A percentile compares a stretch with the other conserved stretches of the same genome.
Conservation (phyloP, 2,329 filamentous ascomycete species). For the Colletotrichum sp. region DNA sequence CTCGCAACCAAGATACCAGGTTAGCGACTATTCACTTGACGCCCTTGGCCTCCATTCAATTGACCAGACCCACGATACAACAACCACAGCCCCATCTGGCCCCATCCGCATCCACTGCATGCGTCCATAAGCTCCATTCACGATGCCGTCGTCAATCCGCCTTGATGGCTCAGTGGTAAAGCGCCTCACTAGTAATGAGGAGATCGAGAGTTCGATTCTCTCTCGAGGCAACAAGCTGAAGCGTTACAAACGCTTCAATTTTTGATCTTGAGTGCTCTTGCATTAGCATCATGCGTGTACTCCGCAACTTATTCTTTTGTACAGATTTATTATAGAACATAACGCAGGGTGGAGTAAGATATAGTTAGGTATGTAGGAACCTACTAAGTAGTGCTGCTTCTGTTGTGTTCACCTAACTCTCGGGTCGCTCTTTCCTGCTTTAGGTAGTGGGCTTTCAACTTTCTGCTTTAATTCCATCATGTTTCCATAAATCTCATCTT, state of each 20-base stretch:
- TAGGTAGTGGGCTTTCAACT: not conserved
- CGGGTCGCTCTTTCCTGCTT: not conserved
- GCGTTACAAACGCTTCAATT: no score
- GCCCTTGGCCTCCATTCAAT: not conserved
- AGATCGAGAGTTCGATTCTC: not conserved
- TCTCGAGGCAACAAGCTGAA: not conserved
- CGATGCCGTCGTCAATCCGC: not conserved
- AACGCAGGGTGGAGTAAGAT: no score
- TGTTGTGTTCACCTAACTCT: not conserved
- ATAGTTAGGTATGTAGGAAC: no score
- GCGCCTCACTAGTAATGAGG: not conserved
- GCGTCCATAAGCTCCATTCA: not conserved
- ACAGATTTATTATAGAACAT: no score
- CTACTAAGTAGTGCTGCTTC: not conserved
- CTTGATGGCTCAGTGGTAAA: not conserved
- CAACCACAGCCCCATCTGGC: not conserved
- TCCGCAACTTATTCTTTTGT: no score
- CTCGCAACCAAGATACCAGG: not conserved
- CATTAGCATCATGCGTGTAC: no score
- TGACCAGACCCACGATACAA: not conserved
- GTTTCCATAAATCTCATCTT: no score
- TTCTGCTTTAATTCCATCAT: not conserved
- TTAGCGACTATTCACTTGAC: not conserved
- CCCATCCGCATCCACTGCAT: not conserved
- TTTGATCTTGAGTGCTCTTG: no score